Conservation (phyloP, 345 rosid genomes). For the Pugionium dolabratum region DNA sequence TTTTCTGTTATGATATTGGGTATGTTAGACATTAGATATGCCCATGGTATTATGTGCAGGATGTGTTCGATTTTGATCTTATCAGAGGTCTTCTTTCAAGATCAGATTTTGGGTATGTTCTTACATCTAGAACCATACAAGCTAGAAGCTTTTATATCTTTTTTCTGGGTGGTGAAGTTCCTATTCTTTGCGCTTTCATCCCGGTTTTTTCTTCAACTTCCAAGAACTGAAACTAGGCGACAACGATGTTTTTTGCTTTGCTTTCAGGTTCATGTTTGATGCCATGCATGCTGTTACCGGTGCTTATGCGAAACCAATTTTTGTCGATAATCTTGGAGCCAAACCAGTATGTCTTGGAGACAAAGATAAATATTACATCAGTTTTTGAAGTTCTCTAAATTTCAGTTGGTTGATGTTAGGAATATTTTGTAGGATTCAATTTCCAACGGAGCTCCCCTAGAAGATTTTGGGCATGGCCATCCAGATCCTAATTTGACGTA, state of each 20-base stretch:
- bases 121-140: conserved; percentile 20
- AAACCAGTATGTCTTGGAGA: conserved; percentile 48
- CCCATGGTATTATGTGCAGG: conserved; percentile 53
- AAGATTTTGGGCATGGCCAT: conserved; percentile 97
- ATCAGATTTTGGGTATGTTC: conserved; percentile 69
- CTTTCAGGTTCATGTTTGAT: conserved; percentile 74
- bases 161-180: conserved; percentile 1
- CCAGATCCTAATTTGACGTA: conserved; percentile 97
- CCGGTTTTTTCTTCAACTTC: conserved; percentile 16
- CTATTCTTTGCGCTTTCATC: conserved; percentile 17
- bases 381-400: conserved; percentile 14
- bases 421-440: conserved; percentile 68
- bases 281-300: conserved; percentile 99
- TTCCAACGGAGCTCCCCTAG: conserved; percentile 78
- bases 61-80: conserved; percentile 83
- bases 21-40: conserved; percentile 28
- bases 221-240: conserved; percentile 19
- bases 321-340: conserved; percentile 85
- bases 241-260: conserved; percentile 14
- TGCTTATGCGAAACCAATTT: conserved; percentile 91
- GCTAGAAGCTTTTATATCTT: conserved; percentile 2
- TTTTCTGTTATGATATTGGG: conserved; percentile 18
- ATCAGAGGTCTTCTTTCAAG: conserved; percentile 72
- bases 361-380: conserved; percentile 13
- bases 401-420: conserved; percentile 33